A percentile compares a stretch with the other conserved stretches of the same genome.
phyloP scores from a whole-genome alignment of 257 asterid species.

The Forsythia suspensa region DNA sequence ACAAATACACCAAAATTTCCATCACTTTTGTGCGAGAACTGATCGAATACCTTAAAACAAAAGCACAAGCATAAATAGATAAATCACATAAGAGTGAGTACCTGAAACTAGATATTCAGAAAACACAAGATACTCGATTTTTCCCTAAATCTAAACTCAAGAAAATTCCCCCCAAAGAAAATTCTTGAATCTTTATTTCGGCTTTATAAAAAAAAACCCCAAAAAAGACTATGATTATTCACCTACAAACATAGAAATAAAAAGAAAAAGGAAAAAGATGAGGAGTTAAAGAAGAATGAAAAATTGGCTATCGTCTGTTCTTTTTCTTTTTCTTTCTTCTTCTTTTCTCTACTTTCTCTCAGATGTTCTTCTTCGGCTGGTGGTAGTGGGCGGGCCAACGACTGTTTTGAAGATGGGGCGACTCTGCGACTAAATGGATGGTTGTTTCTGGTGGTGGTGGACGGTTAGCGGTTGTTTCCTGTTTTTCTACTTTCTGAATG shows the following conservation, averaged over 20 bases:
- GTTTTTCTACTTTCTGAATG: too few species aligned
- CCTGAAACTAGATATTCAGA: conserved; percentile 43
- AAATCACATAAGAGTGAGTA: conserved; percentile 26
- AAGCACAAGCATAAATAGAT: conserved; percentile 4
- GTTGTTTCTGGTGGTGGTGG: too few species aligned
- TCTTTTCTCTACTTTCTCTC: too few species aligned
- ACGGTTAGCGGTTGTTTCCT: too few species aligned
- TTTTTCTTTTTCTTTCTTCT: too few species aligned
- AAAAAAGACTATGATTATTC: conserved; percentile 6
- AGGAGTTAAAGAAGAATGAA: neutral
- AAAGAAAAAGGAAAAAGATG: neutral
- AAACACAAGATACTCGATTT: conserved; percentile 38
- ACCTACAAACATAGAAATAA: neutral
- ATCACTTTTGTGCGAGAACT: conserved; percentile 11
- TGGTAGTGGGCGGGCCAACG: too few species aligned
- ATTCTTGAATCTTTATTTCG: conserved; percentile 20
- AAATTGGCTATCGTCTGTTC: too few species aligned
- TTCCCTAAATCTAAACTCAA: conserved; percentile 35
- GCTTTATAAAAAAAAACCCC: neutral
- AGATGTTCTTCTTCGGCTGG: too few species aligned
- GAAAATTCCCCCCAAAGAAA: conserved; percentile 22
- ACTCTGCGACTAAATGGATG: too few species aligned
- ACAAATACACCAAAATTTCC: conserved; percentile 5
- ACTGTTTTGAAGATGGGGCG: too few species aligned
- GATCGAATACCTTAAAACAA: conserved; percentile 25